phyloP scores from a whole-genome alignment of 2,329 filamentous ascomycete species.

The Claviceps humidiphila region DNA sequence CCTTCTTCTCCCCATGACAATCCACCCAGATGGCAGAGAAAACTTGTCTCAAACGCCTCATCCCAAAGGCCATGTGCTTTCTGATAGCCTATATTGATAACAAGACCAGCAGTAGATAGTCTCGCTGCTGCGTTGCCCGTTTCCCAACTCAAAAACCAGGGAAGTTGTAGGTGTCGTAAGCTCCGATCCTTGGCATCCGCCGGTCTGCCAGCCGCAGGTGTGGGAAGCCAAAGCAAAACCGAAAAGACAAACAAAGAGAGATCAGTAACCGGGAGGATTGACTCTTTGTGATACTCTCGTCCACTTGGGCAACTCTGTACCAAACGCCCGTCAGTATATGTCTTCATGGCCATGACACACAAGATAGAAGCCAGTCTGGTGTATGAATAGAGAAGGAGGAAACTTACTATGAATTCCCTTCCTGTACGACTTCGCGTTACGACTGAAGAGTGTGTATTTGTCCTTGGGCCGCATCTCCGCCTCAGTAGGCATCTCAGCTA shows the following conservation, averaged over 20 bases:
- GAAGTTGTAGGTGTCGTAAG: no score
- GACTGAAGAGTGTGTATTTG: conserved; percentile 97
- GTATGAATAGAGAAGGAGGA: neutral
- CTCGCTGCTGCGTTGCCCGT: no score
- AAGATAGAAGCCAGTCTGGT: neutral
- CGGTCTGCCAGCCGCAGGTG: neutral
- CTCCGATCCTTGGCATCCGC: neutral
- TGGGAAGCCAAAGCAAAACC: neutral
- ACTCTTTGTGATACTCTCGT: conserved; percentile 86
- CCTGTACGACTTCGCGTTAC: conserved; percentile 87
- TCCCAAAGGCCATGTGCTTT: neutral
- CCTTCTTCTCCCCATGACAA: neutral
- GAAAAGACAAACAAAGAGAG: neutral
- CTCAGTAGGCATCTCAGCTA: conserved; percentile 89
- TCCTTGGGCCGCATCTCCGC: conserved; percentile 90
- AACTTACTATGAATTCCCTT: conserved; percentile 92
- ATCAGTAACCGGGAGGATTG: conserved; percentile 86
- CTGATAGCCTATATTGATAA: neutral
- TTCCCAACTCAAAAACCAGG: no score
- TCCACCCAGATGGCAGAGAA: neutral
- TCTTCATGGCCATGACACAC: neutral
- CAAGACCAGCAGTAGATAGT: no score
- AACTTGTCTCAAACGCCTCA: neutral
- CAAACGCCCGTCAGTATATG: conserved; percentile 9
- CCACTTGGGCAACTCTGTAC: conserved; percentile 72